Evolutionary conservation across 768 basidiomycete genomes (phyloP), one percentile per base, ranked within the genome.

Genomic region (Gymnopilus dilepis): DNA sequence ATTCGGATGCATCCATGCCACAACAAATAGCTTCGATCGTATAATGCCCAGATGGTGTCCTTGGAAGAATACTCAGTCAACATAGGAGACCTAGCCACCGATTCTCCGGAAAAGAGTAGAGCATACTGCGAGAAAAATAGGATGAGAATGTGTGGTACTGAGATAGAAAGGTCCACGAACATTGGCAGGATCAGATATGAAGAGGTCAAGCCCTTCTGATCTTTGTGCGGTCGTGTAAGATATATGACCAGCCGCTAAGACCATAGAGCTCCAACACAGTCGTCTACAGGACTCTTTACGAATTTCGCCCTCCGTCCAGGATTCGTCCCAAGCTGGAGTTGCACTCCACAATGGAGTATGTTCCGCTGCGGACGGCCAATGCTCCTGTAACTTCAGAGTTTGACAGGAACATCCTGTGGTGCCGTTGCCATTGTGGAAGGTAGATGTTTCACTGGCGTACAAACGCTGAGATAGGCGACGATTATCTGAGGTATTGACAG

Each of bases 31-130:
- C 83, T 79, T 47, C 89, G 85, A 66, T 88, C 84, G 68, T 88
- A 84, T 54, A 92, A 75, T n/a, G 88, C 89, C 90, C 88, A 92
- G 21, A 92, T 78, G 5, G 87, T 87, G 57, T 90, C 84, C 71
- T 89, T 91, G 8, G 82, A 76, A 3, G 83, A 77, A 57, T 66
- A 47, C 7, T 69, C 63, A 38, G 70, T 43, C 19, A 73, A 58
- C 21, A 67, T 41, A 11, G 76, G 77, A 9, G 75, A 79, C 28
- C 73, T 74, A 2, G 72, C 74, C 24, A 86, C 73, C 12, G 84
- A 80, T 73, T 92, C 90, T n/a, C 89, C 90, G 6, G 89, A 86
- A 71, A 92, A 92, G 21, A 92, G 74, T n/a, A 92, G 71, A 0
- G 85, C 83, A 70, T 86, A 89, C 90, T 92, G 66, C 13, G 62